phyloP scores from a whole-genome alignment of 1,284 basidiomycete species.

The Ceratobasidium theobromae region DNA sequence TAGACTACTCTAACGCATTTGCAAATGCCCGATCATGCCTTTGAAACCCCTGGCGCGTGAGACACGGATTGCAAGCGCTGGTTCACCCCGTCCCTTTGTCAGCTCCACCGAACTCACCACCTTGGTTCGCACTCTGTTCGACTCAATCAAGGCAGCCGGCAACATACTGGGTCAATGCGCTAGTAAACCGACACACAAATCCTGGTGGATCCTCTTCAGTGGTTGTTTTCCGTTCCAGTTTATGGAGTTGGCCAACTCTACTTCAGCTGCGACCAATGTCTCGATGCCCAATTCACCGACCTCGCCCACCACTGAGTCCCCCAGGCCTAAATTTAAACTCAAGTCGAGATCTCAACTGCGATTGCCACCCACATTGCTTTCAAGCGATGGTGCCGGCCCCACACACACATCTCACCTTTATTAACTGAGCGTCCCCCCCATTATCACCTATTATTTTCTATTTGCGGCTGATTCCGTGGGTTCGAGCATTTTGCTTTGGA shows the following conservation, averaged over 20 bases:
- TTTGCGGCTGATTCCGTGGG: constrained; percentile 54
- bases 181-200: constrained; percentile 9
- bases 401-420: constrained; percentile 78
- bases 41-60: not conserved
- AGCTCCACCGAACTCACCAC: constrained; percentile 7
- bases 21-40: too few species aligned
- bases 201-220: not conserved
- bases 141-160: not conserved
- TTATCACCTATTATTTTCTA: constrained; percentile 82
- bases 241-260: too few species aligned
- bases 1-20: too few species aligned
- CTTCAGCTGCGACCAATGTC: too few species aligned
- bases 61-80: not conserved
- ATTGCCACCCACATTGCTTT: constrained; percentile 10
- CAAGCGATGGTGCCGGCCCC: constrained; percentile 51
- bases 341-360: not conserved
- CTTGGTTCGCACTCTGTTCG: constrained; percentile 2
- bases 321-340: too few species aligned
- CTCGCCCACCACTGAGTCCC: too few species aligned
- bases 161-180: not conserved
- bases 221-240: not conserved
- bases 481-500: constrained; percentile 80
- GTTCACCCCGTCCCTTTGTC: too few species aligned
- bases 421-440: constrained; percentile 66
- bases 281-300: not conserved